Evolutionary conservation across 1,139 yeast genomes (phyloP), one percentile per base, ranked within the genome.

Genomic region (Hemisphaericaspora xylanilytica): DNA sequence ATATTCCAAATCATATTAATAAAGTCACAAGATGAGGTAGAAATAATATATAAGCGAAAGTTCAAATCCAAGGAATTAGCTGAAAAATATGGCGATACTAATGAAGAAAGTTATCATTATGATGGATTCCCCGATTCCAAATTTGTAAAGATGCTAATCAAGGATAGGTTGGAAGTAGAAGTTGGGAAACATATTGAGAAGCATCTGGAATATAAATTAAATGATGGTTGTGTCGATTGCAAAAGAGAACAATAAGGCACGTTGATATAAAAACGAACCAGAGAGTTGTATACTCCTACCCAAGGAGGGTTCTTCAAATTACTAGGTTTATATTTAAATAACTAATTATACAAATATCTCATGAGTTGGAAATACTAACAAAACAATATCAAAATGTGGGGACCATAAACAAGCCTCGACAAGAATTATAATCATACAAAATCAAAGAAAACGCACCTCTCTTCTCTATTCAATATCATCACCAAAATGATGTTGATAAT

Each of bases 111-210:
- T 1, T 68, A 59, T 50, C 59, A 58, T 41, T 65, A 59, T 46
- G 76, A 69, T 36, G 77, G 77, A 33, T 71, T 71, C 38, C 76
- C 76, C 3, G 77, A 71, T 45, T 61, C 72, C 11, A 71, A 70
- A 48, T 59, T 70, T 34, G 47, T 71, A 37, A 71, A 71, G 44
- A 47, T 56, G 20, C 55, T 71, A 40, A 52, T 71, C 15, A 55
- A 70, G 20, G 58, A 65, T 36, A 50, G 56, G 34, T 51, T 70
- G 16, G 58, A 52, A 5, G 51, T 67, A 47, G 71, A 25, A n/a
- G 33, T 46, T 12, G 51, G 50, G 11, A 36, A 72, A 3, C 76
- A 70, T 49, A 53, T 68, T 16, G 70, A 36, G 5, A 30, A 30
- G 16, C 12, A 31, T 17, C 21, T 27, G 8, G 45, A 36, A 7